Conservation (phyloP, 163 green algal species). For the Chlamydomonas reinhardtii region DNA sequence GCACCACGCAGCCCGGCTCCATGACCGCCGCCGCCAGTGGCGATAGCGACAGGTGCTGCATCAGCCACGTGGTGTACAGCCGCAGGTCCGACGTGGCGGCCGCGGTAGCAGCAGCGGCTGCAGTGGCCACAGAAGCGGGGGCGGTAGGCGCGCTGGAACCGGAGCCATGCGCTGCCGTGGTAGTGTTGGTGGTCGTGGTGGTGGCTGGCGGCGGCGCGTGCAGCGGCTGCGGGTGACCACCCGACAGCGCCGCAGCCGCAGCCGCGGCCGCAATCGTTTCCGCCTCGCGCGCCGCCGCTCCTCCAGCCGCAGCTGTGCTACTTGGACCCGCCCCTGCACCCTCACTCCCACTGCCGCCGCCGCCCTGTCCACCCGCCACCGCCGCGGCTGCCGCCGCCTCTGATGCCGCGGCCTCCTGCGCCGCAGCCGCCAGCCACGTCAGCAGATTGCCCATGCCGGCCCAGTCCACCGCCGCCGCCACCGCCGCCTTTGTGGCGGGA, state of each 20-base stretch:
- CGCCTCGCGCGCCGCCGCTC: too few species aligned
- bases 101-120: background rate
- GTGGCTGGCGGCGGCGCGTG: too few species aligned
- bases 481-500: constrained; percentile 13
- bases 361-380: too few species aligned
- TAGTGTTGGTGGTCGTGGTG: background rate
- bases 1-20: constrained; percentile 7
- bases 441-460: constrained; percentile 1
- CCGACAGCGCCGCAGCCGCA: too few species aligned
- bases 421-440: constrained; percentile 6
- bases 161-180: background rate
- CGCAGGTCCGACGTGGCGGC: constrained; percentile 1
- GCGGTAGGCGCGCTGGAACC: background rate
- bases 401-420: background rate
- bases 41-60: constrained; percentile 39
- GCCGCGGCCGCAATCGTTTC: too few species aligned
- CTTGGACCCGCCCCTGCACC: too few species aligned
- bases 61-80: constrained; percentile 24
- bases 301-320: too few species aligned
- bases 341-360: too few species aligned
- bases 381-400: background rate
- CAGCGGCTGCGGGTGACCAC: too few species aligned
- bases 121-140: background rate
- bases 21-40: constrained; percentile 6
- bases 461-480: constrained; percentile 29